These are phyloP conservation scores for Mycena olivaceomarginata DNA, from an alignment of 768 basidiomycete species.

Conservation along the genomic window DNA sequence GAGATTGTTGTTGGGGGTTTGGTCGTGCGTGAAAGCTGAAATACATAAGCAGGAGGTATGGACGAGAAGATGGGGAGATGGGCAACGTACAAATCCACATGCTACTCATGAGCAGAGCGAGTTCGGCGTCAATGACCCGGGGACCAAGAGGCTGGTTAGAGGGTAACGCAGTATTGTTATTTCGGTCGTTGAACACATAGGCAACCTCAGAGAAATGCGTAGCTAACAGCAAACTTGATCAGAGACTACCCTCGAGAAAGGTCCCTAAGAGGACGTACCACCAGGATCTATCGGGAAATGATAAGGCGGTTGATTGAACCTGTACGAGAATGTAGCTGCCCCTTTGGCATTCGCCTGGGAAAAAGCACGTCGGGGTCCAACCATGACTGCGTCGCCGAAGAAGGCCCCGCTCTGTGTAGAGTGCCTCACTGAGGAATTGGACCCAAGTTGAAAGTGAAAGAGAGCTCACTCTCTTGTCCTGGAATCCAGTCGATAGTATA, in stretches of 20 bases:
- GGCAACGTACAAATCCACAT: slow-evolving; percentile 36
- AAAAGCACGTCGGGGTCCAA: slow-evolving; percentile 38
- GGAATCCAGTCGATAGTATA: slow-evolving; percentile 36
- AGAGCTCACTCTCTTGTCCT: slow-evolving; percentile 37
- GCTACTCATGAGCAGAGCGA: slow-evolving; percentile 37
- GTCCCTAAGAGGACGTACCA: slow-evolving; percentile 32
- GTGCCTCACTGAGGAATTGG: slow-evolving; percentile 30
- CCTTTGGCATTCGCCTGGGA: slow-evolving; percentile 36
- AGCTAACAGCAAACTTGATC: slow-evolving; percentile 35
- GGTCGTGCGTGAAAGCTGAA: slow-evolving; percentile 35
- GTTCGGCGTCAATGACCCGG: slow-evolving; percentile 34
- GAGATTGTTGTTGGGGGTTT: slow-evolving; percentile 37
- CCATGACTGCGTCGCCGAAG: slow-evolving; percentile 37
- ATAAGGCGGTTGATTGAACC: slow-evolving; percentile 36
- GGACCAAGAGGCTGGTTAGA: slow-evolving; percentile 39
- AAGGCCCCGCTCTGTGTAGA: slow-evolving; percentile 35
- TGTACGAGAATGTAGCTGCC: slow-evolving; percentile 39
- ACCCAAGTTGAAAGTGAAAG: slow-evolving; percentile 34
- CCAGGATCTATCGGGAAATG: slow-evolving; percentile 30
- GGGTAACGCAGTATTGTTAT: slow-evolving; percentile 33
- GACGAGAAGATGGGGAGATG: slow-evolving; percentile 30
- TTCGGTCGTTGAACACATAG: slow-evolving; percentile 39
- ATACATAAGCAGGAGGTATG: slow-evolving; percentile 37
- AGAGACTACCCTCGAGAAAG: slow-evolving; percentile 33
- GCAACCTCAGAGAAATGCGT: slow-evolving; percentile 32